phyloP scores from a whole-genome alignment of 345 rosid species.

The Ceriops tagal region DNA sequence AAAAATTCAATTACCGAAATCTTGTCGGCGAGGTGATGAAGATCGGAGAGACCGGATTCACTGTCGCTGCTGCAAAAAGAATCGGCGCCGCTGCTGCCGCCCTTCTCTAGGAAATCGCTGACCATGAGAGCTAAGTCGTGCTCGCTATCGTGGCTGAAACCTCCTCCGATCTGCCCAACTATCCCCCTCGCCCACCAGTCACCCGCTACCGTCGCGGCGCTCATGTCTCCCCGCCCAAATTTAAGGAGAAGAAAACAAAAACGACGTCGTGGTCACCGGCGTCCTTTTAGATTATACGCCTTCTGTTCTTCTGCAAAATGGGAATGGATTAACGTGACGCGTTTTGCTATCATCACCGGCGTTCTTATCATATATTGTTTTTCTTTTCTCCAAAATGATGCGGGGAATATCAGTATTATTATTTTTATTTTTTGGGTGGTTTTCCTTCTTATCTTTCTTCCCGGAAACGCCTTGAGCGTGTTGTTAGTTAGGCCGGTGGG shows the following conservation, averaged over 20 bases:
- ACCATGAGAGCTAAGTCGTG: slow-evolving; percentile 88
- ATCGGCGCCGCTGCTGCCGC: slow-evolving; percentile 54
- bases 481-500: background rate
- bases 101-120: slow-evolving; percentile 73
- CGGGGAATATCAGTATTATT: background rate
- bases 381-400: background rate
- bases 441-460: too few relatives aligned
- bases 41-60: slow-evolving; percentile 78
- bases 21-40: slow-evolving; percentile 64
- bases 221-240: slow-evolving; percentile 6
- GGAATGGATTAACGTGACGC: too few relatives aligned
- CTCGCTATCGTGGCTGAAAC: slow-evolving; percentile 88
- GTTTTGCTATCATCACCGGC: too few relatives aligned
- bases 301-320: too few relatives aligned
- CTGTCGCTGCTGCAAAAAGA: slow-evolving; percentile 88
- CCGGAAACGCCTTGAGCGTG: background rate
- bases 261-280: too few relatives aligned
- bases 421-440: background rate
- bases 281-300: too few relatives aligned
- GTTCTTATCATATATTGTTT: background rate
- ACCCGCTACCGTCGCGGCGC: slow-evolving; percentile 44
- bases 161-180: slow-evolving; percentile 38
- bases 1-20: slow-evolving; percentile 45
- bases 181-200: slow-evolving; percentile 37
- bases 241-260: background rate